A percentile compares a stretch with the other conserved stretches of the same genome.
Conservation (phyloP, 768 basidiomycete genomes). For the Xerocomus spinulosus region DNA sequence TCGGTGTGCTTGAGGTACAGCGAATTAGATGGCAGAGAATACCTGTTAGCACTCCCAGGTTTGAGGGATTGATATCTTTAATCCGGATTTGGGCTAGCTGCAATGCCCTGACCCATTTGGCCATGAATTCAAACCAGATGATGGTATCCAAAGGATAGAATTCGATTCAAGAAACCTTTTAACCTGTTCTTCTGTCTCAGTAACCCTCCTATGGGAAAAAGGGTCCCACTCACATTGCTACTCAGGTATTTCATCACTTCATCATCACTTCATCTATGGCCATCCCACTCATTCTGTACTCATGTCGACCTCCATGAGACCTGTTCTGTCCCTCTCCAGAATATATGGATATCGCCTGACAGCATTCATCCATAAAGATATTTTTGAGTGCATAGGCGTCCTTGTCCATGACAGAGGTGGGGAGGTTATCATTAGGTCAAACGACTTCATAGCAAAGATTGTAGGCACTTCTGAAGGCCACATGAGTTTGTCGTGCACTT, state of each 20-base stretch:
- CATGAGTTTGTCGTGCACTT: constrained; percentile 2
- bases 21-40: constrained; percentile 5
- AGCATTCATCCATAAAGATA: neutral
- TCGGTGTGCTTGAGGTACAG: constrained; percentile 2
- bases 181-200: too few relatives aligned
- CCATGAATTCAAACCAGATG: constrained; percentile 9
- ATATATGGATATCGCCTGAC: neutral
- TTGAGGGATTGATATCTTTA: neutral
- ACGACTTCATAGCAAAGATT: constrained; percentile 13
- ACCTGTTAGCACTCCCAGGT: constrained; percentile 8
- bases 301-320: constrained; percentile 6
- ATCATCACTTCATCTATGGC: neutral
- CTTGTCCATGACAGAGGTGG: neutral
- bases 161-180: neutral
- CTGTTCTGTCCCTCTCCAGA: neutral
- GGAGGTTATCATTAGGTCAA: neutral
- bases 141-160: constrained; percentile 4
- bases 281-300: too few relatives aligned
- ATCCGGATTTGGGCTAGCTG: constrained; percentile 2
- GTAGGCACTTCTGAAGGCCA: constrained; percentile 11
- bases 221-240: neutral
- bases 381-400: constrained; percentile 6
- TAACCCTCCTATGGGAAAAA: too few relatives aligned
- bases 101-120: neutral
- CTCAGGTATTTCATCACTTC: neutral